Base-by-base conservation (phyloP, 2,329 filamentous ascomycete genomes). In the Pyrenophora graminea region DNA sequence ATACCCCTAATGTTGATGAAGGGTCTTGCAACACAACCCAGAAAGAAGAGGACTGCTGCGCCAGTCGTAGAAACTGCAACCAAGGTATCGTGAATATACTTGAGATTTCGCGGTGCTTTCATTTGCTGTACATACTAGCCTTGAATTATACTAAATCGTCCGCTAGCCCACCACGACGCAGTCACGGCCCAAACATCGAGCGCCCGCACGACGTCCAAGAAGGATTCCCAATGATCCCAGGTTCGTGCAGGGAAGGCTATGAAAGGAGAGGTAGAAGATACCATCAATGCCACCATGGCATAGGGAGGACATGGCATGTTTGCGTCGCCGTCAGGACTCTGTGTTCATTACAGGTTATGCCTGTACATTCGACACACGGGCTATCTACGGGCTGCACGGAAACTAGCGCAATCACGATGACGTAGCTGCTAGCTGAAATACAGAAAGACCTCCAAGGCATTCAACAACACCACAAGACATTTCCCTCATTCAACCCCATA, bases 1-100 rank as follows among this genome's bases (percentile, higher is more conserved):
- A 74, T 79, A 17, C 73, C 75, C 3, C 51, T 73, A 2, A 59
- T 76, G 8, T 63, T 79, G 53, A 78, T 69, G 62, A 75, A 73
- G 54, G 70, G 69, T 0, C 43, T 70, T 17, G 57, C 65, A 2
- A 71, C 70, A 6, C 72, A 74, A 48, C 70, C 70, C 0, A 53
- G 67, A 39, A 68, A 67, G 46, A 68, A 67, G 44, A 68, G 64
- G 39, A 41, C 40, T 3, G 43, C 46, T 13, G 53, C 52, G 3
- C 25, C 53, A 3, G 44, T 48, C 30, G 41, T 41, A 21, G 42
- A 52, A 19, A 34, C 44, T 4, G 42, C 47, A 15, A n/a, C 59
- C 3, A 63, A 62, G 56, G 61, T 64, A 63, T 45, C 61, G 36
- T 63, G 45, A 58, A 34, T 51, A 51, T 40, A 47, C 45, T 33